Percentiles rank a stretch among this genome's conserved stretches.
phyloP scores from a whole-genome alignment of 2,329 filamentous ascomycete species.

The Fusarium virguliforme region DNA sequence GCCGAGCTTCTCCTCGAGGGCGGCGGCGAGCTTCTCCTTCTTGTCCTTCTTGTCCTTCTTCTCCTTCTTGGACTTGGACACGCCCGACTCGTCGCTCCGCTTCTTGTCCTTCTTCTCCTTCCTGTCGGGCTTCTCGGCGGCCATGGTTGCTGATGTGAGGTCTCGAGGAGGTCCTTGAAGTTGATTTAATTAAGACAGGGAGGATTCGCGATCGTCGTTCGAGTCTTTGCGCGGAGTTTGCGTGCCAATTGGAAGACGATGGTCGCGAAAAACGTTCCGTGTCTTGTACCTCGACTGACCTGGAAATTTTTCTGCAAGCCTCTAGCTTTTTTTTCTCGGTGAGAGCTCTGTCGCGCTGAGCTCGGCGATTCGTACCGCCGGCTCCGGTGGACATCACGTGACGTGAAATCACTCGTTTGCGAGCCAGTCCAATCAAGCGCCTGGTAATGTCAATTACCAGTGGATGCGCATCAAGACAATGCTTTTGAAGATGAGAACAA shows the following conservation, averaged over 20 bases:
- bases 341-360: conserved; percentile 47
- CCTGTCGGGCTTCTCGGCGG: conserved; percentile 65
- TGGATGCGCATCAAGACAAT: conserved; percentile 16
- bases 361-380: conserved; percentile 55
- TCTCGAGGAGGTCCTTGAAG: conserved; percentile 33
- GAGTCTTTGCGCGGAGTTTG: conserved; percentile 24
- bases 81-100: conserved; percentile 69
- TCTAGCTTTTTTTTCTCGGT: conserved; percentile 54
- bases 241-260: conserved; percentile 46
- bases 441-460: conserved; percentile 47
- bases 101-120: conserved; percentile 75
- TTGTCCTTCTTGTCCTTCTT: conserved; percentile 79
- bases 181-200: not conserved
- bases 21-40: conserved; percentile 79
- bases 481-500: conserved; percentile 18
- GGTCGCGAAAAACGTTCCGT: conserved; percentile 46
- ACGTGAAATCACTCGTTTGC: not conserved
- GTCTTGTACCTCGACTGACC: conserved; percentile 51
- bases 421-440: conserved; percentile 42
- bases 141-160: conserved; percentile 58
- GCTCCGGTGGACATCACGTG: conserved; percentile 48
- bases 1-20: conserved; percentile 77
- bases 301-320: conserved; percentile 54
- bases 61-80: conserved; percentile 71
- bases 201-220: conserved; percentile 29